These are phyloP conservation scores for Magnolia changhungtana DNA, from an alignment of 164 flowering plant genomes.

Conservation along the genomic window DNA sequence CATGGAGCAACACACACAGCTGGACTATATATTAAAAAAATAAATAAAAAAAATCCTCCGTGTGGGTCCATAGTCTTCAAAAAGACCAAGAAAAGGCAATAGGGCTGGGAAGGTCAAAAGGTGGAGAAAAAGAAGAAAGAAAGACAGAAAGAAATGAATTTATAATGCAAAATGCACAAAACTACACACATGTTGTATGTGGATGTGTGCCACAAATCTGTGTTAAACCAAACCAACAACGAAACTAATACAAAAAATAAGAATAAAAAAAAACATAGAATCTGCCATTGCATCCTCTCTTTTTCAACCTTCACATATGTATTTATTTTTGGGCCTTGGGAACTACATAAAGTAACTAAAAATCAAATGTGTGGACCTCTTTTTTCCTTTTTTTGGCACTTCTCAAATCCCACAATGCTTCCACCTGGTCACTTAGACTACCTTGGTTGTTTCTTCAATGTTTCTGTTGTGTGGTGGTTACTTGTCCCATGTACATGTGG, in stretches of 20 bases:
- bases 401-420: conserved; percentile 26
- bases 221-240: conserved; percentile 14
- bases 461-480: not conserved
- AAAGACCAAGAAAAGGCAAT: conserved; percentile 34
- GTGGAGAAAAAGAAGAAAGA: conserved; percentile 28
- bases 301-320: conserved; percentile 23
- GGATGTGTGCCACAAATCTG: conserved; percentile 23
- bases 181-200: conserved; percentile 12
- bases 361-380: conserved; percentile 41
- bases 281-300: conserved; percentile 15
- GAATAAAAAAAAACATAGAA: conserved; percentile 2
- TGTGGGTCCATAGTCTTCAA: conserved; percentile 18
- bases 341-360: conserved; percentile 36
- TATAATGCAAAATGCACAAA: conserved; percentile 19
- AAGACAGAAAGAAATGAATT: conserved; percentile 5
- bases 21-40: not conserved
- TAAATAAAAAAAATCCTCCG: not conserved
- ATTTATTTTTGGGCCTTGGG: conserved; percentile 40
- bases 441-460: not conserved
- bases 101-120: conserved; percentile 35
- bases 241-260: not conserved
- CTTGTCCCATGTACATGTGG: not conserved
- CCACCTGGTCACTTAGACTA: conserved; percentile 20
- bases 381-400: conserved; percentile 34
- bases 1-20: not conserved